Evolutionary conservation across 2,329 filamentous ascomycete genomes (phyloP).

Genomic region (Colletotrichum siamense): DNA sequence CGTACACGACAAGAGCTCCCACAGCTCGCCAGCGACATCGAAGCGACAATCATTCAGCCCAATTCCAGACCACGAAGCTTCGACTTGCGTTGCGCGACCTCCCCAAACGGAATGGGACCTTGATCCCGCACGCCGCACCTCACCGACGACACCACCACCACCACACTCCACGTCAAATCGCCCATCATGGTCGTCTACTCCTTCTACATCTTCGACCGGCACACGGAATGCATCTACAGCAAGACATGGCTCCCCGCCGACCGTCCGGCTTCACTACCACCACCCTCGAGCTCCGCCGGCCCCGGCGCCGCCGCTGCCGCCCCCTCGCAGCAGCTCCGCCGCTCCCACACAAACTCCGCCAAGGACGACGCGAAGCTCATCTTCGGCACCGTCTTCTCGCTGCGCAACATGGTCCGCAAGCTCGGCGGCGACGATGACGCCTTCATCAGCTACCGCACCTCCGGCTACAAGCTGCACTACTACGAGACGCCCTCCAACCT

Average conservation of each 20-base stretch:
- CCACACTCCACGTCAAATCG: not conserved
- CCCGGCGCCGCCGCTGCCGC: constrained; percentile 11
- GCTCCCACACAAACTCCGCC: constrained; percentile 29
- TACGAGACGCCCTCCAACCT: constrained; percentile 97
- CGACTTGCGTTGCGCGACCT: not conserved
- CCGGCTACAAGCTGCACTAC: constrained; percentile 97
- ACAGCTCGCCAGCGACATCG: not conserved
- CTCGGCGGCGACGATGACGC: constrained; percentile 92
- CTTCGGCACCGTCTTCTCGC: constrained; percentile 94
- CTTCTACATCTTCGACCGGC: constrained; percentile 98
- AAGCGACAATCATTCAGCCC: not conserved
- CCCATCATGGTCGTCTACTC: constrained; percentile 88
- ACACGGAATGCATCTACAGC: constrained; percentile 98
- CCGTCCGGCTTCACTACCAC: constrained; percentile 44
- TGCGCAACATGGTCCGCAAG: constrained; percentile 96
- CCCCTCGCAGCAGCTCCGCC: constrained; percentile 10
- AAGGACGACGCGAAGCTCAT: constrained; percentile 94
- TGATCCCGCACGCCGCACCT: not conserved
- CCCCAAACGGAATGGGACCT: not conserved
- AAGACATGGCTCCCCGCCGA: constrained; percentile 74
- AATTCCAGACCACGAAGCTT: not conserved
- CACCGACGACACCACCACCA: not conserved
- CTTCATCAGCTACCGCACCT: constrained; percentile 93
- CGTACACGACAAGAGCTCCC: not conserved
- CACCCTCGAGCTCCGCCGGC: constrained; percentile 39